Base-by-base conservation (phyloP, 805 yeast genomes). In the Candida mattraensis region DNA sequence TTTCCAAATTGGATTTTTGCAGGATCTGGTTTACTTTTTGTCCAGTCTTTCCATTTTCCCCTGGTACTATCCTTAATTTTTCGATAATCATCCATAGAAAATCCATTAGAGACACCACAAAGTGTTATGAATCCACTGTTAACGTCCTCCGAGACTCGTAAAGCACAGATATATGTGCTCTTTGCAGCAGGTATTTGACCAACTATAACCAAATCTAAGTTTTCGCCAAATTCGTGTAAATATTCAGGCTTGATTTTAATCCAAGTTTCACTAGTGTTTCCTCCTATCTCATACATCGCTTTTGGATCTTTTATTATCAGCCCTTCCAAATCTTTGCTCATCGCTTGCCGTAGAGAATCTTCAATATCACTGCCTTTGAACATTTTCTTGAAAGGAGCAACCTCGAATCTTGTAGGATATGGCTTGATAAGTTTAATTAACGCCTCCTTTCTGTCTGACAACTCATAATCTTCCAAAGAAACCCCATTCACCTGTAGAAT, bases 231-330 rank as follows among this genome's bases (percentile, higher is more conserved):
- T 40, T 83, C 87, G 37, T 79, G 83, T 35, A 88, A 64, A 53
- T 88, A 89, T 48, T 89, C 96, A 0, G 98, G 98, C 56, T 91
- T 91, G 2, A 91, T 74, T 53, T 91, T 91, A 11, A 87, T 66
- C 96, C 97, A 91, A n/a, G 70, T 61, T 7, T 37, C 35, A 12
- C 72, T 74, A 27, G 70, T 69, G 32, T 87, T 63, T 21, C 70
- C 72, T n/a, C 78, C 86, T 11, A 84, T 69, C 3, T 61, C 54
- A 55, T 91, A 91, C 11, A 56, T 61, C 2, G 83, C 69, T 9
- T 63, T 57, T 1, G 78, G 73, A 44, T 78, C 72, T 54, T 91
- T 91, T 24, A 91, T 60, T 37, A 91, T 76, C 7, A 91, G 63
- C 0, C 99, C 99, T 58, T 91, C 99, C 14, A 87, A 74, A 32